phyloP scores from a whole-genome alignment of 495 filamentous ascomycete species.

The Xylaria cubensis region DNA sequence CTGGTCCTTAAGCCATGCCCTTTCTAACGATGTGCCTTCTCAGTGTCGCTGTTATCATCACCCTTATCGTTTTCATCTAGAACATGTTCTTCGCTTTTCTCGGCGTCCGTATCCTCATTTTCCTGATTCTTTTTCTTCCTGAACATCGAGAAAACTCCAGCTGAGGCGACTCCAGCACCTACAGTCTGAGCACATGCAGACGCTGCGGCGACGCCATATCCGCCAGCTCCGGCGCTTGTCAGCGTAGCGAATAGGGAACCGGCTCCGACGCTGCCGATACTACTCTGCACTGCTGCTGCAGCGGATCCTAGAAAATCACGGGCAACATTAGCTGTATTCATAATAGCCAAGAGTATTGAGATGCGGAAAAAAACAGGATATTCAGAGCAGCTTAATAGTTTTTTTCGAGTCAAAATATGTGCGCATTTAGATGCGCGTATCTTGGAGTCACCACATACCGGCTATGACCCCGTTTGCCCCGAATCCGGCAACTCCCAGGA shows the following conservation, averaged over 20 bases:
- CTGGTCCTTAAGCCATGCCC: background rate
- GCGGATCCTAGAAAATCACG: slow-evolving; percentile 22
- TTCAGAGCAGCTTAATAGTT: background rate
- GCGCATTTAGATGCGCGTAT: background rate
- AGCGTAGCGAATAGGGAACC: slow-evolving; percentile 26
- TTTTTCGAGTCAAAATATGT: background rate
- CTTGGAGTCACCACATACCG: slow-evolving; percentile 1
- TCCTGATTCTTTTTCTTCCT: background rate
- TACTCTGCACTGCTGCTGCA: slow-evolving; percentile 27
- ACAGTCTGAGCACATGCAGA: slow-evolving; percentile 14
- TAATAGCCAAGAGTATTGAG: background rate
- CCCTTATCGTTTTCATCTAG: too few relatives aligned
- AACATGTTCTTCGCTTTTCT: background rate
- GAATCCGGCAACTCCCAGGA: slow-evolving; percentile 12
- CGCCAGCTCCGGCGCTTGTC: slow-evolving; percentile 32
- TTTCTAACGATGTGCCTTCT: background rate
- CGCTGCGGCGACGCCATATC: slow-evolving; percentile 29
- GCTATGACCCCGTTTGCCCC: slow-evolving; percentile 10
- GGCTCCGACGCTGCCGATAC: slow-evolving; percentile 28
- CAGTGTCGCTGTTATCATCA: background rate
- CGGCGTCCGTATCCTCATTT: background rate
- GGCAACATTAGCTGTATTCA: background rate
- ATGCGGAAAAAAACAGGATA: background rate
- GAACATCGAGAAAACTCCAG: background rate
- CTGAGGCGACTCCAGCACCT: background rate